A percentile compares a stretch with the other conserved stretches of the same genome.
Conservation (phyloP, 768 basidiomycete species). For the Cyclocybe aegerita region DNA sequence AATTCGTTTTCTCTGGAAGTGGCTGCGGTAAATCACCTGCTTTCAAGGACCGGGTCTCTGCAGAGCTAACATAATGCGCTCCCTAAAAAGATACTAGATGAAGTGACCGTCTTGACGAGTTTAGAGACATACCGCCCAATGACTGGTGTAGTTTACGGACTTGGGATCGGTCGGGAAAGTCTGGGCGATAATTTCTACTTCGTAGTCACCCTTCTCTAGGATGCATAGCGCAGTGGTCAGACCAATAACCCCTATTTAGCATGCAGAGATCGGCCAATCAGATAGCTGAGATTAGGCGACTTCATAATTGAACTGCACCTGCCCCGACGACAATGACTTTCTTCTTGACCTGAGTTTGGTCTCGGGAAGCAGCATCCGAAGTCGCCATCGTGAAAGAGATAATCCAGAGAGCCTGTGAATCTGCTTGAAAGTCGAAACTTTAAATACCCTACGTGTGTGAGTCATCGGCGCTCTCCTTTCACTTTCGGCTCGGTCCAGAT, state of each 20-base stretch:
- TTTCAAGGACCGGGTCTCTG: constrained; percentile 39
- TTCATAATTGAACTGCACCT: constrained; percentile 3
- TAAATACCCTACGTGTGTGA: too few relatives aligned
- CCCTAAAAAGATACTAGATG: constrained; percentile 44
- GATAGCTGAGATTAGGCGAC: background rate
- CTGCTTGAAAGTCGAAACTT: too few relatives aligned
- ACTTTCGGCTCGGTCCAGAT: too few relatives aligned
- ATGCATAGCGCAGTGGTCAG: constrained; percentile 70
- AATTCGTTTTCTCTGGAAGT: background rate
- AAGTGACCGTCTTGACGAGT: background rate
- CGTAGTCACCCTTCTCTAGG: constrained; percentile 58
- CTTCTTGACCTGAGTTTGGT: constrained; percentile 6
- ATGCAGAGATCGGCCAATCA: background rate
- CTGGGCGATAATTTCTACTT: constrained; percentile 72
- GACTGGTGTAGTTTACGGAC: constrained; percentile 67
- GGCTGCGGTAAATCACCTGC: constrained; percentile 37
- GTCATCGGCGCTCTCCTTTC: too few relatives aligned
- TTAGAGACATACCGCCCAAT: constrained; percentile 67
- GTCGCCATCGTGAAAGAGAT: too few relatives aligned
- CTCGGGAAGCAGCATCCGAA: too few relatives aligned
- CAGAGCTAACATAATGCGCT: constrained; percentile 72
- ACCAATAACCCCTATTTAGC: constrained; percentile 65
- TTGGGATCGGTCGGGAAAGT: constrained; percentile 68
- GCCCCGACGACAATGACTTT: constrained; percentile 40
- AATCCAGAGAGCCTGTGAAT: too few relatives aligned